Evolutionary conservation across 2,329 filamentous ascomycete genomes (phyloP), one percentile per base, ranked within the genome.

Genomic region (Emmonsiellopsis sp.): DNA sequence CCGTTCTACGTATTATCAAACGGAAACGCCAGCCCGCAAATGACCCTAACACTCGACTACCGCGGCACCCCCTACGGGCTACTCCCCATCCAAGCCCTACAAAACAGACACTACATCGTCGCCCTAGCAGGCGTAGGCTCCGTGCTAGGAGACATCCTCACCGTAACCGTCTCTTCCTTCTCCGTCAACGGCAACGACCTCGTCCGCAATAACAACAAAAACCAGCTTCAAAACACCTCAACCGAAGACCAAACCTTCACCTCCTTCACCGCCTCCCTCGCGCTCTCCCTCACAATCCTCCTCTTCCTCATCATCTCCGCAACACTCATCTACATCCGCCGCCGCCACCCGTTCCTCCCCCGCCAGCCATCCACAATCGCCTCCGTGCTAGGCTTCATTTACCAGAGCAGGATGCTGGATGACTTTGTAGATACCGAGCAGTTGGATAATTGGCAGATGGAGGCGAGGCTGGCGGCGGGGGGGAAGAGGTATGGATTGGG

Each of bases 331-430:
- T 85, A 86, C 62, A 54, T 74, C 15, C 78, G 80, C 1, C 80
- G 87, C 11, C 77, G 83, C 0, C 80, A 83, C 53, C 80, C 86
- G 2, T 90, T 91, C 67, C 73, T 91, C 53, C 87, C 87, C 1
- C 80, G 87, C 4, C 85, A 90, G 72, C 86, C 87, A 3, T 88
- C 84, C 61, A 89, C 86, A 16, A 90, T 92, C 60, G 83, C 86
- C 1, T 84, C 81, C 43, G 81, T 90, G 51, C 75, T 92, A 52
- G 86, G 85, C 0, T 91, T 86, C 63, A 86, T 91, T 55, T 84
- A 91, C 68, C 86, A 89, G 70, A 85, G 80, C 67, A 87, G 86
- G 70, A 90, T 91, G 87, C 72, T 91, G 45, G 83, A 83, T 57
- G 81, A 82, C 62, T 91, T 91, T 67, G 83, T 88, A 11, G 82